Evolutionary conservation across 441 rosid genomes (phyloP).

Genomic region (Theobroma grandiflorum): DNA sequence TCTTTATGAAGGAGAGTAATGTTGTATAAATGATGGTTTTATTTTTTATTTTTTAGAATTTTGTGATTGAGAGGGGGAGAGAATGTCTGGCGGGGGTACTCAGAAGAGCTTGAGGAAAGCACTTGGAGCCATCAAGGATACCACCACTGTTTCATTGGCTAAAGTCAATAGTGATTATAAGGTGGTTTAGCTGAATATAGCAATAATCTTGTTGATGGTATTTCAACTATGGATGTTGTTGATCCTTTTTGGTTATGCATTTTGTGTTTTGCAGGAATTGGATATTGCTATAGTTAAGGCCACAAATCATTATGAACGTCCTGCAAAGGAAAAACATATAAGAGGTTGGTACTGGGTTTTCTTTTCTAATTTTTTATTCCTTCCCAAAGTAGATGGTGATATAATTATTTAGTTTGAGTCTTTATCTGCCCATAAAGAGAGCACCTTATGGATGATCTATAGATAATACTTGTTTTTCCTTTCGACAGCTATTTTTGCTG

Average conservation of each 20-base stretch:
- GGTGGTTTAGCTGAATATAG: constrained; percentile 42
- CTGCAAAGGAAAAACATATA: constrained; percentile 87
- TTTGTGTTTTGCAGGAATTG: constrained; percentile 62
- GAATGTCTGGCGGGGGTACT: constrained; percentile 91
- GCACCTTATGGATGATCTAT: neutral
- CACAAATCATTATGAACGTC: constrained; percentile 91
- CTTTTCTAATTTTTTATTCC: neutral
- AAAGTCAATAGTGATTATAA: constrained; percentile 96
- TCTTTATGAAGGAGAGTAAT: constrained; percentile 16
- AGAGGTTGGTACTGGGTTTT: constrained; percentile 55
- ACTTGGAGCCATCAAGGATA: constrained; percentile 95
- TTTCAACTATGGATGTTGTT: neutral
- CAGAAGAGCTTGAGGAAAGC: constrained; percentile 93
- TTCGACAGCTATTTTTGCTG: constrained; percentile 83
- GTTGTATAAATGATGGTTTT: neutral
- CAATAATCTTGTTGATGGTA: neutral
- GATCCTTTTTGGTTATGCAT: constrained; percentile 24
- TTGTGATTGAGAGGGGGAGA: constrained; percentile 45
- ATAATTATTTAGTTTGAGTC: constrained; percentile 2
- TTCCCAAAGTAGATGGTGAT: neutral
- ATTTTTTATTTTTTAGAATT: constrained; percentile 45
- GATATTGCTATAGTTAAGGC: constrained; percentile 94
- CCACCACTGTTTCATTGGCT: constrained; percentile 96
- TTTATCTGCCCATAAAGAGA: constrained; percentile 7
- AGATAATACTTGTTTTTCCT: constrained; percentile 20